Conservation (phyloP, 2,329 filamentous ascomycete species). For the Diplodia seriata region DNA sequence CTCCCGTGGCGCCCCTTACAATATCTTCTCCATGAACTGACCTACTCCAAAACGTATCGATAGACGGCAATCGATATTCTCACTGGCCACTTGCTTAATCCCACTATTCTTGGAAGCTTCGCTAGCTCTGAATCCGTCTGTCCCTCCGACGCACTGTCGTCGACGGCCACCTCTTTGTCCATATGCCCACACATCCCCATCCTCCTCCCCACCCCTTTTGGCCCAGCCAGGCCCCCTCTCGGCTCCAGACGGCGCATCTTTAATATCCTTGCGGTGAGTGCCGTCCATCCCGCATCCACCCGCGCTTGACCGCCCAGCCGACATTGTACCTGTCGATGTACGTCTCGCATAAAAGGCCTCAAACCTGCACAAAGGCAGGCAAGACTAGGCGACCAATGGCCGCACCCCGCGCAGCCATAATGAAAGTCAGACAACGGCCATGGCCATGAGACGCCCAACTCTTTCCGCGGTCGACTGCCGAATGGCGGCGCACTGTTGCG, state of each 20-base stretch:
- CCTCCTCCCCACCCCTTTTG: constrained; percentile 27
- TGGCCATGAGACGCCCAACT: neutral
- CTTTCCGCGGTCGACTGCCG: constrained; percentile 10
- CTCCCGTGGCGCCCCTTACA: constrained; percentile 21
- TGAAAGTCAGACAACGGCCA: neutral
- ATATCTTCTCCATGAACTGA: constrained; percentile 11
- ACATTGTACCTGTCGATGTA: neutral
- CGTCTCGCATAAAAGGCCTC: constrained; percentile 3
- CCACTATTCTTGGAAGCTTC: constrained; percentile 22
- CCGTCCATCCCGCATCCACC: constrained; percentile 20
- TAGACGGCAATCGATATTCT: constrained; percentile 28
- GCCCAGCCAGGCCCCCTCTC: constrained; percentile 18
- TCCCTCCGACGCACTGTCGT: constrained; percentile 18
- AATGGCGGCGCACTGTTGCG: neutral
- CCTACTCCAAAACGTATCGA: constrained; percentile 26
- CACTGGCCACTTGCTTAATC: constrained; percentile 9
- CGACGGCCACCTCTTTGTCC: constrained; percentile 14
- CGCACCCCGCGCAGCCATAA: constrained; percentile 1
- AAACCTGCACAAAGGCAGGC: constrained; percentile 9
- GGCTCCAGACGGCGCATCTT: constrained; percentile 26
- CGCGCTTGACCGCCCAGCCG: neutral
- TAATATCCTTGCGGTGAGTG: constrained; percentile 24
- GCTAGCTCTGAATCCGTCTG: constrained; percentile 19
- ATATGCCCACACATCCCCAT: constrained; percentile 6
- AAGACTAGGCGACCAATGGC: constrained; percentile 19